Conservation (phyloP, 2,329 filamentous ascomycete genomes). For the Colletotrichum camelliae region DNA sequence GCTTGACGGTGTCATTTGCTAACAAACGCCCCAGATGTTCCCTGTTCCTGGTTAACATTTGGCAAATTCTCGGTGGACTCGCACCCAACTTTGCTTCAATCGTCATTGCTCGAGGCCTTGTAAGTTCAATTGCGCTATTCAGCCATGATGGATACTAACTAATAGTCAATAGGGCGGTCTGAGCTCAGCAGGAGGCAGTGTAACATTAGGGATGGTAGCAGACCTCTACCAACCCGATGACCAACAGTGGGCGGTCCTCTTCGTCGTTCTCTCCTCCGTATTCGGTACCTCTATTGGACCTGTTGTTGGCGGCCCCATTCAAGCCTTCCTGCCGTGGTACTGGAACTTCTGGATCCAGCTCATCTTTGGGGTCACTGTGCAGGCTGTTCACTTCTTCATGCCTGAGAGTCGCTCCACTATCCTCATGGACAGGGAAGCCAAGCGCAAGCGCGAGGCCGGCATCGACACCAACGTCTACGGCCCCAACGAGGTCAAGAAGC, state of each 20-base stretch:
- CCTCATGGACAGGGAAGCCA: slow-evolving; percentile 63
- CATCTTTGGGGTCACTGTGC: slow-evolving; percentile 58
- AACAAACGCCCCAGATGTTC: background rate
- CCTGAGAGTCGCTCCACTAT: slow-evolving; percentile 65
- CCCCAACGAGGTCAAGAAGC: slow-evolving; percentile 50
- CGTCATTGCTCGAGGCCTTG: slow-evolving; percentile 43
- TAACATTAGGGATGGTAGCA: slow-evolving; percentile 69
- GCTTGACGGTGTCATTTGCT: too few species aligned
- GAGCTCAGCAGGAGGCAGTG: slow-evolving; percentile 67
- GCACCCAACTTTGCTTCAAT: slow-evolving; percentile 45
- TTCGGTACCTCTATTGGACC: slow-evolving; percentile 60
- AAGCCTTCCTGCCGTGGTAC: slow-evolving; percentile 52
- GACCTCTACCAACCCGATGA: slow-evolving; percentile 64
- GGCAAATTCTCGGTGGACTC: slow-evolving; percentile 52
- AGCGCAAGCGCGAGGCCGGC: slow-evolving; percentile 53
- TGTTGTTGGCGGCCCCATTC: slow-evolving; percentile 59
- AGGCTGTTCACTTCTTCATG: slow-evolving; percentile 54
- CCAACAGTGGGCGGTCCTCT: slow-evolving; percentile 65
- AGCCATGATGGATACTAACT: background rate
- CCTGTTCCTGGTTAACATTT: slow-evolving; percentile 59
- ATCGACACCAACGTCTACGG: slow-evolving; percentile 48
- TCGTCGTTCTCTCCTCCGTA: slow-evolving; percentile 63
- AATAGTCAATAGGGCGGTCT: slow-evolving; percentile 51
- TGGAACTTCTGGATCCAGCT: slow-evolving; percentile 71
- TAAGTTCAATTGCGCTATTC: background rate